A percentile compares a stretch with the other conserved stretches of the same genome.
These are phyloP conservation scores for Sarocladiaceae sp. DNA, from an alignment of 2,329 filamentous ascomycete species.

Conservation along the genomic window DNA sequence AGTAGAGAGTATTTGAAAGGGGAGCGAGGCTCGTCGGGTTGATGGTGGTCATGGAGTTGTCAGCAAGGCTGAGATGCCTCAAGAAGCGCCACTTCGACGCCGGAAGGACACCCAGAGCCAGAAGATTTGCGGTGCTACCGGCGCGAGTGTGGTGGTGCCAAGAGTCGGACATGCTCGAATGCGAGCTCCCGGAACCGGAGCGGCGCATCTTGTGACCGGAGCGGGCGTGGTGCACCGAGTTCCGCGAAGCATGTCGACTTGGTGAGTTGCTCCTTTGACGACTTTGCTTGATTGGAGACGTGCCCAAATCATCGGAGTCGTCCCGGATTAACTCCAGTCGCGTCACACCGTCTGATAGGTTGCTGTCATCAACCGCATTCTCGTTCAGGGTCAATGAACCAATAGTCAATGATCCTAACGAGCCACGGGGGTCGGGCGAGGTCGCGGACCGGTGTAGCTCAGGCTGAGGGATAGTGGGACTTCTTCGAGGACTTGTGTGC, in stretches of 20 bases:
- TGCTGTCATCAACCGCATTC: constrained; percentile 39
- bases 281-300: constrained; percentile 37
- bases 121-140: constrained; percentile 75
- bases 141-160: constrained; percentile 53
- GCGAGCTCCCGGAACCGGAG: constrained; percentile 88
- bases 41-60: constrained; percentile 84
- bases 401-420: constrained; percentile 46
- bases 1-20: constrained; percentile 82
- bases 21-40: constrained; percentile 72
- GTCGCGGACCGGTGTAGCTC: constrained; percentile 68
- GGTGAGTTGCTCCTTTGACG: constrained; percentile 78
- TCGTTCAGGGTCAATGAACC: constrained; percentile 57
- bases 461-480: constrained; percentile 58
- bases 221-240: constrained; percentile 62
- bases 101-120: constrained; percentile 68
- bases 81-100: constrained; percentile 92
- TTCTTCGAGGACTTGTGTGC: constrained; percentile 54
- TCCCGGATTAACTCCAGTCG: constrained; percentile 23
- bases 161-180: constrained; percentile 69
- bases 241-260: constrained; percentile 69
- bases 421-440: constrained; percentile 48
- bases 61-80: constrained; percentile 83
- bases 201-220: constrained; percentile 72
- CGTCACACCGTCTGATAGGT: constrained; percentile 25
- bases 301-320: constrained; percentile 41